Evolutionary conservation across 768 basidiomycete species (phyloP).

Genomic region (Tulasnella sp.): DNA sequence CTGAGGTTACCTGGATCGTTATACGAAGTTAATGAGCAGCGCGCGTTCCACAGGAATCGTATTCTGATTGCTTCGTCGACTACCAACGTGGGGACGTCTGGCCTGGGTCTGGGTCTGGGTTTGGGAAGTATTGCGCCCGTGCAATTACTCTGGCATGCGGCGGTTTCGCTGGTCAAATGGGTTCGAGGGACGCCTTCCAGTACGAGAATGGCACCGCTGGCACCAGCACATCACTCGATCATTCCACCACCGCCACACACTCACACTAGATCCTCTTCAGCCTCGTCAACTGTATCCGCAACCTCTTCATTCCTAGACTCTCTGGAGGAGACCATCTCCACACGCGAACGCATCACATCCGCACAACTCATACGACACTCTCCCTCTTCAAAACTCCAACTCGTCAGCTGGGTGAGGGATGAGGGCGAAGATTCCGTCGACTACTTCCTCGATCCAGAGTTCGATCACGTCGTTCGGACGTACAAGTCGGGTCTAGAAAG

Average conservation of each 20-base stretch:
- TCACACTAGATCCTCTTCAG: too few relatives aligned
- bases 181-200: not conserved
- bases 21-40: not conserved
- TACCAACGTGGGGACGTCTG: not conserved
- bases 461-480: too few relatives aligned
- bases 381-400: not conserved
- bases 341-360: slow-evolving; percentile 5
- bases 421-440: not conserved
- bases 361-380: not conserved
- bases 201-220: not conserved
- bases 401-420: slow-evolving; percentile 3
- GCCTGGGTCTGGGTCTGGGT: not conserved
- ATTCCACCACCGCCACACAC: too few relatives aligned
- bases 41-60: not conserved
- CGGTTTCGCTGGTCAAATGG: not conserved
- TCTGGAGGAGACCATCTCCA: not conserved
- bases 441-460: not conserved
- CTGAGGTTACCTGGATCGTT: slow-evolving; percentile 4
- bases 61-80: not conserved
- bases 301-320: too few relatives aligned
- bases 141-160: not conserved
- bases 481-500: too few relatives aligned
- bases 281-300: too few relatives aligned
- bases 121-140: not conserved
- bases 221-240: too few relatives aligned